phyloP scores from a whole-genome alignment of 495 filamentous ascomycete genomes.

The Amorphotheca resinae region DNA sequence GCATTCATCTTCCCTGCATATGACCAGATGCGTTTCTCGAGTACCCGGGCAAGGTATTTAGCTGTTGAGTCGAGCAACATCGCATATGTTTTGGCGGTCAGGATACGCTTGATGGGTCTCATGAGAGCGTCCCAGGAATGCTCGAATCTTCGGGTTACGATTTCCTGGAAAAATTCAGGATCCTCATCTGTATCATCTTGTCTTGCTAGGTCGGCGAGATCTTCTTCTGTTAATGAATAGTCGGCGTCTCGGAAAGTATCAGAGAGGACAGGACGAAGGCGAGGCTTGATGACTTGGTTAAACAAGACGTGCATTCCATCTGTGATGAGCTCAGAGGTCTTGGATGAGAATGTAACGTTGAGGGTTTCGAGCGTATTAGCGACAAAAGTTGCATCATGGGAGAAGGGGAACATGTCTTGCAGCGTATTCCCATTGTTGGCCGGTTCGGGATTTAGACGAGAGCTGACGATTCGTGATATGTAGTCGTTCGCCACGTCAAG shows the following conservation, averaged over 20 bases:
- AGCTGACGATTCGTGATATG: slow-evolving; percentile 67
- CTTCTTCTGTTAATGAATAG: slow-evolving; percentile 45
- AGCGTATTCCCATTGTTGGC: slow-evolving; percentile 28
- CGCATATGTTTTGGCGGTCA: slow-evolving; percentile 60
- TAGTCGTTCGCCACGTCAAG: slow-evolving; percentile 86
- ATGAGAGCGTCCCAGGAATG: slow-evolving; percentile 75
- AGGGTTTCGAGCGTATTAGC: slow-evolving; percentile 53
- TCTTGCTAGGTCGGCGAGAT: slow-evolving; percentile 33
- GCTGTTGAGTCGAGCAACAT: slow-evolving; percentile 60
- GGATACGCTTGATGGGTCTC: slow-evolving; percentile 68
- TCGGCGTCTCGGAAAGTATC: slow-evolving; percentile 89
- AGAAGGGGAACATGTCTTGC: slow-evolving; percentile 61
- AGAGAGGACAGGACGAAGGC: slow-evolving; percentile 69
- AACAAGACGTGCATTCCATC: slow-evolving; percentile 78
- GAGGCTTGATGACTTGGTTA: slow-evolving; percentile 75
- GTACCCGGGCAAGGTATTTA: slow-evolving; percentile 54
- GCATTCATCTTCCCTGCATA: slow-evolving; percentile 71
- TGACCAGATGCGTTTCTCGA: slow-evolving; percentile 87
- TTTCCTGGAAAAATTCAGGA: slow-evolving; percentile 33
- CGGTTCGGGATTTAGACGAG: slow-evolving; percentile 33
- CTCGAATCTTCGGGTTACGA: slow-evolving; percentile 65
- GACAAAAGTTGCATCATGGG: slow-evolving; percentile 57
- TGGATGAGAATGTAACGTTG: slow-evolving; percentile 56
- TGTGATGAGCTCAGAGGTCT: slow-evolving; percentile 65
- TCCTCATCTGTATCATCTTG: slow-evolving; percentile 36